These are phyloP conservation scores for Oleoguttula mirabilis DNA, from an alignment of 495 filamentous ascomycete genomes.

Conservation along the genomic window DNA sequence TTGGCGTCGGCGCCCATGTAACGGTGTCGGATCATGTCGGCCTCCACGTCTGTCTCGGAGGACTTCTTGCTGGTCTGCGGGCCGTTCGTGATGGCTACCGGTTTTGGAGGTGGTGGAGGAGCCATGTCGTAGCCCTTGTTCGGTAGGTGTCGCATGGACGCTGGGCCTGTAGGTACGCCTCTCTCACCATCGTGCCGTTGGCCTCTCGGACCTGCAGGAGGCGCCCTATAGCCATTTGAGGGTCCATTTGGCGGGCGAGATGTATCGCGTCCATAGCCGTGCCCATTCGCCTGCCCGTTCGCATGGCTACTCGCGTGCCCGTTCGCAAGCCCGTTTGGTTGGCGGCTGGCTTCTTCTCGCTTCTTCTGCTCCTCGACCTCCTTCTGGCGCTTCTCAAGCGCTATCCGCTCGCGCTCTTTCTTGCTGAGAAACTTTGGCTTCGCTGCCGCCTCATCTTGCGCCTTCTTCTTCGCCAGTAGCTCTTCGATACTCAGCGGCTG, in stretches of 20 bases:
- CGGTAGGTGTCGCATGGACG: slow-evolving; percentile 39
- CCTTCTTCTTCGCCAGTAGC: slow-evolving; percentile 63
- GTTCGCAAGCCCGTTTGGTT: slow-evolving; percentile 25
- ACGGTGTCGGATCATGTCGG: slow-evolving; percentile 61
- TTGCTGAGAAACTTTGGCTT: slow-evolving; percentile 91
- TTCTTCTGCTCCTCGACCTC: slow-evolving; percentile 54
- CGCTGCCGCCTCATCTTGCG: slow-evolving; percentile 62
- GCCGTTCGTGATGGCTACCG: slow-evolving; percentile 26
- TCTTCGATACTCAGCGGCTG: slow-evolving; percentile 65
- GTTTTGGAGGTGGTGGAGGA: slow-evolving; percentile 41
- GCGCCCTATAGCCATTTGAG: slow-evolving; percentile 17
- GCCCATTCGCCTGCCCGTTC: slow-evolving; percentile 1
- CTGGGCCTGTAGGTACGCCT: slow-evolving; percentile 44
- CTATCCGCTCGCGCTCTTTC: slow-evolving; percentile 74
- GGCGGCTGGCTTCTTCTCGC: neutral
- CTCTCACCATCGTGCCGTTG: slow-evolving; percentile 43
- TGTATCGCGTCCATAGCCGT: slow-evolving; percentile 1
- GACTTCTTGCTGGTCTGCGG: slow-evolving; percentile 43
- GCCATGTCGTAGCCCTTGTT: slow-evolving; percentile 42
- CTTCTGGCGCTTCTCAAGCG: slow-evolving; percentile 71
- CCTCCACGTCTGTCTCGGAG: slow-evolving; percentile 62
- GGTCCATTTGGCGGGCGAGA: slow-evolving; percentile 19
- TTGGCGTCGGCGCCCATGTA: slow-evolving; percentile 92
- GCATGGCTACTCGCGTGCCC: neutral
- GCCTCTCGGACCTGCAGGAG: slow-evolving; percentile 72